Base-by-base conservation (phyloP, 768 basidiomycete genomes). In the Termitomyces sp. region DNA sequence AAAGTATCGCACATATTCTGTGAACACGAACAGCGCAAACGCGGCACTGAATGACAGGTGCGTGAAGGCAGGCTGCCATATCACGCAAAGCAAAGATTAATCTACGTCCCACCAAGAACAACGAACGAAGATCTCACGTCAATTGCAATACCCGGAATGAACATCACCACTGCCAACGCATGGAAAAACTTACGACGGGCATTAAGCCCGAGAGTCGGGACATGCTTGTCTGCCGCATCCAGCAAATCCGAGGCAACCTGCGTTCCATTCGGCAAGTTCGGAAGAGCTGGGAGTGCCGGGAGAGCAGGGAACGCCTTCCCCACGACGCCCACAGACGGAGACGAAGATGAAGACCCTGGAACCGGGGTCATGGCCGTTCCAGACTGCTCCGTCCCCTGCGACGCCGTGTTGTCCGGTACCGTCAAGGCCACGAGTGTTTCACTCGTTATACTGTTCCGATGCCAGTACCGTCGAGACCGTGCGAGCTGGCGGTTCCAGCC, bases 1-100 rank as follows among this genome's bases (percentile, higher is more conserved):
- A 75, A 98, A 99, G 75, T 98, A 99, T 61, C 97, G 92, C 65
- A 98, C 85, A 78, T 98, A 98, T 77, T 99, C 97, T 60, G 92
- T 88, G 72, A 99, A 98, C 24, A 88, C 92, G 78, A 99, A 98
- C 65, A 94, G 74, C 9, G 97, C 89, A 74, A 99, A 98, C 2
- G 96, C 96, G 20, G 87, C 89, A 67, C 92, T 96, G 78, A 99
- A 97, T 9, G 95, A 88, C 48, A 98, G 78, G 73, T 98, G 96
- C 36, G 92, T 89, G 76, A 99, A 99, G 2, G 96, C 96, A 24
- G 97, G 96, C 96, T 98, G 74, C n/a, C 12, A 63, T 28, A 32
- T 44, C 16, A 33, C 35, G 5, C 9, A 32, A 28, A 28, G 28
- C n/a, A 28, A 52, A 58, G 59, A 61, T 46, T 68, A 65, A 45